These are phyloP conservation scores for Endotrypanum monterogeii DNA, from an alignment of 208 protist genomes.

Conservation along the genomic window DNA sequence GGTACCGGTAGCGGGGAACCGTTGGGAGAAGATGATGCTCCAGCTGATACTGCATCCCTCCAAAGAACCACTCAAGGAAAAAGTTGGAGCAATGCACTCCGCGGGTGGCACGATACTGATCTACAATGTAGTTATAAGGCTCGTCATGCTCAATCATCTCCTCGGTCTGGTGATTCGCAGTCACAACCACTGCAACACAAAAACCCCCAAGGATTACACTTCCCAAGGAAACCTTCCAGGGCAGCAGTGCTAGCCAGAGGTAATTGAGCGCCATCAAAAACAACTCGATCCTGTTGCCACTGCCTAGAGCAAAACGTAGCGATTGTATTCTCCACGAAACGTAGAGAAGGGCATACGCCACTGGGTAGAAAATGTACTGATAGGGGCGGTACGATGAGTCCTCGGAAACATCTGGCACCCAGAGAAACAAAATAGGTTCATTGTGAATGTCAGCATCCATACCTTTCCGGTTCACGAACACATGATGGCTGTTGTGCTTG, in stretches of 20 bases:
- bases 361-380: conserved; percentile 72
- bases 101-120: conserved; percentile 76
- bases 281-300: conserved; percentile 61
- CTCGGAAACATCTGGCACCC: conserved; percentile 54
- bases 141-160: conserved; percentile 77
- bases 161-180: conserved; percentile 81
- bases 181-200: conserved; percentile 76
- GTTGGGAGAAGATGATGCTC: conserved; percentile 84
- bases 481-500: conserved; percentile 88
- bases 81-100: conserved; percentile 70
- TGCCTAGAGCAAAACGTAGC: conserved; percentile 57
- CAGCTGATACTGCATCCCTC: conserved; percentile 87
- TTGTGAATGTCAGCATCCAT: conserved; percentile 84
- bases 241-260: conserved; percentile 64
- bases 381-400: conserved; percentile 61
- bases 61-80: conserved; percentile 85
- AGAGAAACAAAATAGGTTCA: conserved; percentile 73
- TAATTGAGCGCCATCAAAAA: conserved; percentile 68
- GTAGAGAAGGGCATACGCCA: conserved; percentile 74
- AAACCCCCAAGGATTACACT: conserved; percentile 75
- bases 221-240: conserved; percentile 62
- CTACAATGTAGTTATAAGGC: conserved; percentile 76
- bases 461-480: conserved; percentile 74
- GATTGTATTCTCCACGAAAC: conserved; percentile 84
- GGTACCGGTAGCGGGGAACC: conserved; percentile 76